phyloP scores from a whole-genome alignment of 2,329 filamentous ascomycete species.

The Alternaria sp. region DNA sequence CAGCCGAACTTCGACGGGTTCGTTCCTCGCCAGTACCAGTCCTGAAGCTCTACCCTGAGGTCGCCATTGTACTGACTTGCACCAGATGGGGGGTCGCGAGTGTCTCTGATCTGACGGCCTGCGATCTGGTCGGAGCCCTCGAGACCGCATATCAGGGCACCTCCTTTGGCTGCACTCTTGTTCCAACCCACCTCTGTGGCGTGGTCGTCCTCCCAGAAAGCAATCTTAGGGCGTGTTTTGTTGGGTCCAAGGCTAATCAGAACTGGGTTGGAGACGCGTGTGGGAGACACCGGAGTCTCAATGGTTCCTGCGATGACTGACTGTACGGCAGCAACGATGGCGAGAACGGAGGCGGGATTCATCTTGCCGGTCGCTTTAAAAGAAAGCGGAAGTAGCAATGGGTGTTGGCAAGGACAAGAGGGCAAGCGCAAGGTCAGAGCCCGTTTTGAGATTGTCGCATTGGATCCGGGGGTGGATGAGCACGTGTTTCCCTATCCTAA shows the following conservation, averaged over 20 bases:
- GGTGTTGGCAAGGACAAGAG: neutral
- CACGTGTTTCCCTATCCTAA: neutral
- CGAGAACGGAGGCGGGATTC: neutral
- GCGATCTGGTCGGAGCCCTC: slow-evolving; percentile 24
- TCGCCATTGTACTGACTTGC: slow-evolving; percentile 28
- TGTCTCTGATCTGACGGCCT: slow-evolving; percentile 22
- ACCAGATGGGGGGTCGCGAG: slow-evolving; percentile 26
- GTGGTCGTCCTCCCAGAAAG: slow-evolving; percentile 26
- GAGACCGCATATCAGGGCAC: slow-evolving; percentile 24
- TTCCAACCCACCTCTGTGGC: slow-evolving; percentile 22
- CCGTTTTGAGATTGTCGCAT: neutral
- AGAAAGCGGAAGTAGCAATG: neutral
- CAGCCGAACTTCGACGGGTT: slow-evolving; percentile 18
- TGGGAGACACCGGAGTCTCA: slow-evolving; percentile 1
- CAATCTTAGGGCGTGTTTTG: neutral
- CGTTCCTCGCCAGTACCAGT: slow-evolving; percentile 29
- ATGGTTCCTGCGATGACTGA: neutral
- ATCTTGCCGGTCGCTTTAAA: neutral
- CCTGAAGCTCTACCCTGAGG: slow-evolving; percentile 18
- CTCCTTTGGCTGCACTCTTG: slow-evolving; percentile 22
- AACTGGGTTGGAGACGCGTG: neutral
- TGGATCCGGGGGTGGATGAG: neutral
- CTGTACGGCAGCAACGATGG: neutral
- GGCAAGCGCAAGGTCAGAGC: neutral
- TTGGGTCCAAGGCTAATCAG: neutral